phyloP scores from a whole-genome alignment of 2,329 filamentous ascomycete species.

The Neospermospora avenae region DNA sequence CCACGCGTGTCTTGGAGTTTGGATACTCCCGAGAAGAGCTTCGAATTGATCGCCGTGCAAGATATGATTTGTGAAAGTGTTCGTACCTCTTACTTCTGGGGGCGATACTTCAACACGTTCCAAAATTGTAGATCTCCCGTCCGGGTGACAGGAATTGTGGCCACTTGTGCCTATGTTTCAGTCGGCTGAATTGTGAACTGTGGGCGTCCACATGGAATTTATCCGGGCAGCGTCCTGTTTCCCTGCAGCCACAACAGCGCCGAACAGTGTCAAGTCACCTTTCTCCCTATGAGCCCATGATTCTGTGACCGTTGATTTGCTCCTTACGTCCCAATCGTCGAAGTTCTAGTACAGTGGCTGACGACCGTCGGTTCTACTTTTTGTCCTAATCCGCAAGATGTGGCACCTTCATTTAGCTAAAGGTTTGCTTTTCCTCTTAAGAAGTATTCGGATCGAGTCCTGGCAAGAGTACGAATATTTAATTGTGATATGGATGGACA shows the following conservation, averaged over 20 bases:
- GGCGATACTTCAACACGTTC: neutral
- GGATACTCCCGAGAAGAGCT: neutral
- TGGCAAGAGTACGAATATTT: no score
- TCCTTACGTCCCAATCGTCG: no score
- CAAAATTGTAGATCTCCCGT: neutral
- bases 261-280: no score
- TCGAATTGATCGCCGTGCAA: neutral
- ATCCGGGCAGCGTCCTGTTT: neutral
- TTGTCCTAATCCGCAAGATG: no score
- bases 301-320: no score
- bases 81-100: neutral
- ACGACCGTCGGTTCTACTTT: no score
- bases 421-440: no score
- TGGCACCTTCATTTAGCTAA: no score
- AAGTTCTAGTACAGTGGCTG: no score
- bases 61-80: neutral
- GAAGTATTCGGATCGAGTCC: no score
- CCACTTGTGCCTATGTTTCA: slow-evolving; percentile 4
- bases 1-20: neutral
- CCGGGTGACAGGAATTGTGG: neutral
- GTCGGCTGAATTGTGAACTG: neutral
- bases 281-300: no score
- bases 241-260: neutral
- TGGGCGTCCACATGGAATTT: neutral
- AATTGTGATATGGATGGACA: no score